Conservation (phyloP, 2,329 filamentous ascomycete species). For the Colletotrichum orchidophilum region DNA sequence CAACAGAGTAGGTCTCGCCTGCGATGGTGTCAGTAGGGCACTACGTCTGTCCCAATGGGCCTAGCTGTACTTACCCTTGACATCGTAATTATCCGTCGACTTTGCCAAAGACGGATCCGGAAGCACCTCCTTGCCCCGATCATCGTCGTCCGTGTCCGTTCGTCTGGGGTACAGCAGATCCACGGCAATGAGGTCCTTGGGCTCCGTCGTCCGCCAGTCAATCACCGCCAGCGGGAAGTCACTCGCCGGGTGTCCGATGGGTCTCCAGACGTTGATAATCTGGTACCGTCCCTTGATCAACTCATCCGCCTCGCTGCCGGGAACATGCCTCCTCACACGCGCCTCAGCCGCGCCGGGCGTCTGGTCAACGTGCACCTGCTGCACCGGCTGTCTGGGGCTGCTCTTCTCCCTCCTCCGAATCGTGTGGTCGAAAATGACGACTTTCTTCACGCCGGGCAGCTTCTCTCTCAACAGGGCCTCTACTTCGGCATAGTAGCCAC, state of each 20-base stretch:
- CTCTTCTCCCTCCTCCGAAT: slow-evolving; percentile 66
- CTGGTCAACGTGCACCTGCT: slow-evolving; percentile 78
- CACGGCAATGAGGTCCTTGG: slow-evolving; percentile 67
- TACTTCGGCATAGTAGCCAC: slow-evolving; percentile 69
- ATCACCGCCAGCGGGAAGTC: slow-evolving; percentile 73
- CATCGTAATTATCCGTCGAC: slow-evolving; percentile 69
- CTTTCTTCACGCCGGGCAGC: slow-evolving; percentile 64
- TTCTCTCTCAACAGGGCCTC: slow-evolving; percentile 64
- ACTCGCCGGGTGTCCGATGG: slow-evolving; percentile 68
- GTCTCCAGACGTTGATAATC: slow-evolving; percentile 78
- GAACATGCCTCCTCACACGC: slow-evolving; percentile 69
- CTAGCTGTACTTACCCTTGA: slow-evolving; percentile 45
- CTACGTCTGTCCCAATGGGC: neutral
- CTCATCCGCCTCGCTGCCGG: slow-evolving; percentile 61
- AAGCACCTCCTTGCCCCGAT: slow-evolving; percentile 66
- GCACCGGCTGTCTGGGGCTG: slow-evolving; percentile 70
- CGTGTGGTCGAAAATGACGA: slow-evolving; percentile 79
- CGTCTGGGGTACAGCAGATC: slow-evolving; percentile 70
- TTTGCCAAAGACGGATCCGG: slow-evolving; percentile 55
- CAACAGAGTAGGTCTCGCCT: slow-evolving; percentile 71
- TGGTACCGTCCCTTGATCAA: slow-evolving; percentile 68
- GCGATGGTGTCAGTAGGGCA: neutral
- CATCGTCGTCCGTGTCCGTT: slow-evolving; percentile 47
- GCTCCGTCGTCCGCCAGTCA: slow-evolving; percentile 69
- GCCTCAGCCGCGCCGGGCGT: slow-evolving; percentile 69